Percentiles rank a stretch among this genome's conserved stretches.
Conservation (phyloP, 805 yeast species). For the Myxozyma melibiosi region DNA sequence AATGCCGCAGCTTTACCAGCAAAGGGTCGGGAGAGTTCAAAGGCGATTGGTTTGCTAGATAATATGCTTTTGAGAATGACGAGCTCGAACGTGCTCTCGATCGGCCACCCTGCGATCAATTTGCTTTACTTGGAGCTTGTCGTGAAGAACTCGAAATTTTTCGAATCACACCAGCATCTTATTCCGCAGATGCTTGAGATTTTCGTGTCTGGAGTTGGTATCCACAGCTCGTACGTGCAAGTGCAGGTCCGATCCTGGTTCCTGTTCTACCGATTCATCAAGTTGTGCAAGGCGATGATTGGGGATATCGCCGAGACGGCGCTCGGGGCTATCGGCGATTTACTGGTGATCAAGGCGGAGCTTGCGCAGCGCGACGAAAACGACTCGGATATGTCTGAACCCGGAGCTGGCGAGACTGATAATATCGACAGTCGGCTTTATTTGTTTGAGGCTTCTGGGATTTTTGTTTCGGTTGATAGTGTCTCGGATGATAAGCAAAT, state of each 20-base stretch:
- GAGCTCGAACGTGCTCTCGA: constrained; percentile 50
- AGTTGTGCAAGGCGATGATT: constrained; percentile 68
- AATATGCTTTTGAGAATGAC: constrained; percentile 59
- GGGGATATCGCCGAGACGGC: constrained; percentile 60
- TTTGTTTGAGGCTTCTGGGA: constrained; percentile 83
- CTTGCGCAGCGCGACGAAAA: constrained; percentile 41
- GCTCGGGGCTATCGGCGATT: constrained; percentile 57
- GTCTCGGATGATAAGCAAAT: constrained; percentile 48
- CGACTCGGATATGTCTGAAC: constrained; percentile 54
- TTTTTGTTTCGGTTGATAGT: constrained; percentile 57
- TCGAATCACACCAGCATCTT: constrained; percentile 50
- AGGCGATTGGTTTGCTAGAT: constrained; percentile 63
- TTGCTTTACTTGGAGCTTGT: constrained; percentile 80
- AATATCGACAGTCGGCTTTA: constrained; percentile 77
- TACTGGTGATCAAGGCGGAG: constrained; percentile 65
- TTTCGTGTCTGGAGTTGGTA: constrained; percentile 78
- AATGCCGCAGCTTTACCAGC: constrained; percentile 73
- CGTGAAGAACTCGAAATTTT: constrained; percentile 72
- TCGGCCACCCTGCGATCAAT: constrained; percentile 82
- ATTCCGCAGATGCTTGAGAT: constrained; percentile 68
- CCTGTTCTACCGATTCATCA: constrained; percentile 78
- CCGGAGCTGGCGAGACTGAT: constrained; percentile 51
- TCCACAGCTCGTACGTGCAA: constrained; percentile 70
- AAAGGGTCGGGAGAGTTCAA: constrained; percentile 51
- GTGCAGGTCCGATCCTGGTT: constrained; percentile 91